phyloP scores from a whole-genome alignment of 805 yeast species.

The Spathaspora hagerdaliae region DNA sequence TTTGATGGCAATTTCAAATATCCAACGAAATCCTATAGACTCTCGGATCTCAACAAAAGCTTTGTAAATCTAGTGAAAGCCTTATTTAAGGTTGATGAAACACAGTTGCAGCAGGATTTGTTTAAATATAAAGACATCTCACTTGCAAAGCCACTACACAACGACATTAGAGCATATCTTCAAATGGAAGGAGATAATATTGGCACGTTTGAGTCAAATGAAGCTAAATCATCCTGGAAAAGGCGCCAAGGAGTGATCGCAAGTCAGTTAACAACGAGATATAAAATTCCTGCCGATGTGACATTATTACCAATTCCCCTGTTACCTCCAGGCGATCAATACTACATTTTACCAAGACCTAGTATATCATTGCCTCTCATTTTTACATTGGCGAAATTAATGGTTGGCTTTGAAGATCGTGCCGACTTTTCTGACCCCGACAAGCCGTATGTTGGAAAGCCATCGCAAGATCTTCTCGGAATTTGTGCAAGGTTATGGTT shows the following conservation, averaged over 20 bases:
- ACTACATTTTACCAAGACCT: constrained; percentile 28
- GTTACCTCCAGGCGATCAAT: constrained; percentile 33
- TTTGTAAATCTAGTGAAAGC: constrained; percentile 35
- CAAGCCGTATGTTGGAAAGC: constrained; percentile 31
- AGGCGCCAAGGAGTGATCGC: constrained; percentile 20
- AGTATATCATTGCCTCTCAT: constrained; percentile 22
- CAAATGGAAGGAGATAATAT: background rate
- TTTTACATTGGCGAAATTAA: constrained; percentile 22
- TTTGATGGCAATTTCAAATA: constrained; percentile 15
- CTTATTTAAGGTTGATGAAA: constrained; percentile 47
- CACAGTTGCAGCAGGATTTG: constrained; percentile 53
- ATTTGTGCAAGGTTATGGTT: constrained; percentile 57
- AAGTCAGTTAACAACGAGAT: constrained; percentile 21
- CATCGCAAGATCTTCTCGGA: constrained; percentile 39
- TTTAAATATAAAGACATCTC: constrained; percentile 36
- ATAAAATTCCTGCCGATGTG: constrained; percentile 28
- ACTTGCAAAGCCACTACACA: constrained; percentile 35
- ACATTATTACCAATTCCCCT: constrained; percentile 28
- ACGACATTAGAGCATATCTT: constrained; percentile 29
- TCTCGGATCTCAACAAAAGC: constrained; percentile 54
- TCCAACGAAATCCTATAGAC: constrained; percentile 47
- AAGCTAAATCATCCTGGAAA: constrained; percentile 32
- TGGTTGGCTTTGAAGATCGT: background rate
- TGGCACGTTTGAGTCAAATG: constrained; percentile 14
- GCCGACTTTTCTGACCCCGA: constrained; percentile 9